Base-by-base conservation (phyloP, 208 protist genomes). In the Trypanosomatidae sp. region DNA sequence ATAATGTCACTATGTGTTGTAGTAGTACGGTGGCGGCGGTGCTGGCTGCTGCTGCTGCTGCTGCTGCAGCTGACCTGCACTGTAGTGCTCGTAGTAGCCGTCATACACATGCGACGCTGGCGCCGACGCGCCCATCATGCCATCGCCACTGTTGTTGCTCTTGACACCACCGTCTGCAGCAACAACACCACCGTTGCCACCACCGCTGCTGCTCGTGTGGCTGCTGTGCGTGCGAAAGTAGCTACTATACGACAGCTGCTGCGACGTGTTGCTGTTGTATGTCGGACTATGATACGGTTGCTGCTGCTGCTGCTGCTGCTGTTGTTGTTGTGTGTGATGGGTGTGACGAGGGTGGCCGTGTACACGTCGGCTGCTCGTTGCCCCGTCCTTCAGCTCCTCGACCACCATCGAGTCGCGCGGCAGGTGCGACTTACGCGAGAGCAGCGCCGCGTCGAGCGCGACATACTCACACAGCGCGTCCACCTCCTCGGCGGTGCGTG, bases 331-430 rank as follows among this genome's bases (percentile, higher is more conserved):
- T 28, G 2, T 6, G 43, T 33, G 21, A 42, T 44, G 21, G n/a
- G 13, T 4, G 1, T 53, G 24, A 23, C 43, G 33, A 24, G 56
- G 21, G 41, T 44, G 18, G 1, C 50, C 42, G 33, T 60, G 58
- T 4, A 50, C 45, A 10, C 24, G 5, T 2, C 48, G 42, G 11
- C 25, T 24, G 26, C 44, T 48, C 15, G 38, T 15, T 2, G 61
- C 52, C 3, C 76, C 75, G 16, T 56, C 45, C 54, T 82, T 79
- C 8, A 84, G 49, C 49, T 91, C 76, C 61, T 92, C 77, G 2
- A 92, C 69, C 16, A 92, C 76, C 71, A 92, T 78, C 15, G 72
- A 79, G 33, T 87, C 74, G 0, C 69, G 60, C 25, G 82, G 82
- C 13, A 92, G 57, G 10, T 71, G 76, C 7, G 71, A 54, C 59